Evolutionary conservation across 805 yeast genomes (phyloP).

Genomic region (Suhomyces emberorum): DNA sequence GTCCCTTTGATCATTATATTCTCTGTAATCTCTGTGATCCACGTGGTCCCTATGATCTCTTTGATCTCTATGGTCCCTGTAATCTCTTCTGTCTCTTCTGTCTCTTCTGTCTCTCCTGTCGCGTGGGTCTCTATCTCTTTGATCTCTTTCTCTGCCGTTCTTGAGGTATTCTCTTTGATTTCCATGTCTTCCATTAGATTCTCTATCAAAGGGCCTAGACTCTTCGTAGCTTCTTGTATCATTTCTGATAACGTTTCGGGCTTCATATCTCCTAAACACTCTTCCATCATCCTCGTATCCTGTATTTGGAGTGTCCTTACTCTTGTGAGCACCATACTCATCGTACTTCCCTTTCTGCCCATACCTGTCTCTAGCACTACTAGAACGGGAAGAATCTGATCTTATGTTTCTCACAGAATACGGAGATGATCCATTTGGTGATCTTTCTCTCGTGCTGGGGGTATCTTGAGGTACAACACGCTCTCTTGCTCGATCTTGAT

Average conservation of each 20-base stretch:
- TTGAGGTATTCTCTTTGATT: conserved; percentile 4
- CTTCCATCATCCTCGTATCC: background rate
- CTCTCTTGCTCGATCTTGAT: conserved; percentile 8
- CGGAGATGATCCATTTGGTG: background rate
- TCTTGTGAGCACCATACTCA: conserved; percentile 2
- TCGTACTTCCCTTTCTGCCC: conserved; percentile 5
- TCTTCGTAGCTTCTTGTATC: too few species aligned
- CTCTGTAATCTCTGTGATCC: background rate
- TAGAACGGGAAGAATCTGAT: conserved; percentile 1
- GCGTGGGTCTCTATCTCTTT: conserved; percentile 12
- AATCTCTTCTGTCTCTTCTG: conserved; percentile 11
- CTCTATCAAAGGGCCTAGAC: too few species aligned
- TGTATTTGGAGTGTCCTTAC: background rate
- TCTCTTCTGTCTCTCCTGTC: conserved; percentile 1
- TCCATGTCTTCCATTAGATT: background rate
- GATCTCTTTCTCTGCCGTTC: conserved; percentile 8
- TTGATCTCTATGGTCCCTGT: conserved; percentile 16
- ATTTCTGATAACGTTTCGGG: too few species aligned
- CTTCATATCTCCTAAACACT: background rate
- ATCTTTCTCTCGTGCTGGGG: background rate
- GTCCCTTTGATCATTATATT: background rate
- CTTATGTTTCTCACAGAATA: background rate
- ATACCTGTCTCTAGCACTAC: conserved; percentile 7
- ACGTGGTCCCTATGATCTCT: conserved; percentile 5
- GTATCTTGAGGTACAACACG: conserved; percentile 2